Evolutionary conservation across 2,329 filamentous ascomycete species (phyloP).

Genomic region (Phyllosticta ampelicida): DNA sequence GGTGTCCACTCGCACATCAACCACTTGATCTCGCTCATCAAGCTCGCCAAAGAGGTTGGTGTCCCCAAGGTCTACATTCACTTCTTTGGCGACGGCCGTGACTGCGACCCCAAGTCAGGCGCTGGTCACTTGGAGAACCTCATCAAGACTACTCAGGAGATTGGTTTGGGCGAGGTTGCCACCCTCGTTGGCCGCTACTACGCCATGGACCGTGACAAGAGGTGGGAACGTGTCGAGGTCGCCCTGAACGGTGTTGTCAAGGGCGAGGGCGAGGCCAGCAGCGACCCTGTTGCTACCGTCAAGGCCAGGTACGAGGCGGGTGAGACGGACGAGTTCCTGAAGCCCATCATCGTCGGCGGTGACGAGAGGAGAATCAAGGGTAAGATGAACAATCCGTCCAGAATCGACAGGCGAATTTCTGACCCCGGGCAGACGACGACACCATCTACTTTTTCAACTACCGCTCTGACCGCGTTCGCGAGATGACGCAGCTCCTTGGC

Average conservation of each 20-base stretch:
- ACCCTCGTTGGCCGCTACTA: conserved; percentile 95
- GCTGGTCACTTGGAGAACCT: conserved; percentile 81
- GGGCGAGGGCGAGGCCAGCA: conserved; percentile 77
- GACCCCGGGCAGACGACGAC: conserved; percentile 57
- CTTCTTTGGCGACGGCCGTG: conserved; percentile 96
- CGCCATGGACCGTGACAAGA: conserved; percentile 99
- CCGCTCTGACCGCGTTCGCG: conserved; percentile 91
- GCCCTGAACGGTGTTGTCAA: conserved; percentile 76
- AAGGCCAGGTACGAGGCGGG: conserved; percentile 77
- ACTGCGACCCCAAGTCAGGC: conserved; percentile 94
- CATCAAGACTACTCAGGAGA: conserved; percentile 67
- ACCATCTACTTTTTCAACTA: conserved; percentile 99
- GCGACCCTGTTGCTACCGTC: conserved; percentile 76
- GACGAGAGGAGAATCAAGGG: conserved; percentile 76
- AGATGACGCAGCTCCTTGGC: conserved; percentile 89
- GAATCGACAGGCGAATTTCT: conserved; percentile 13
- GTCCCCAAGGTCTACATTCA: conserved; percentile 94
- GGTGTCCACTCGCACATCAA: conserved; percentile 96
- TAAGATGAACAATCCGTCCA: conserved; percentile 34
- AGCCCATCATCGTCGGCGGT: conserved; percentile 90
- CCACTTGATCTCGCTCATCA: conserved; percentile 77
- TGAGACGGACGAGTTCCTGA: conserved; percentile 95
- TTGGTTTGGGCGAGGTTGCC: conserved; percentile 76
- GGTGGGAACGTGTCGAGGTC: conserved; percentile 90
- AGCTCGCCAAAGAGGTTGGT: conserved; percentile 77